phyloP scores from a whole-genome alignment of 2,329 filamentous ascomycete genomes.

The Pseudogymnoascus sp. region DNA sequence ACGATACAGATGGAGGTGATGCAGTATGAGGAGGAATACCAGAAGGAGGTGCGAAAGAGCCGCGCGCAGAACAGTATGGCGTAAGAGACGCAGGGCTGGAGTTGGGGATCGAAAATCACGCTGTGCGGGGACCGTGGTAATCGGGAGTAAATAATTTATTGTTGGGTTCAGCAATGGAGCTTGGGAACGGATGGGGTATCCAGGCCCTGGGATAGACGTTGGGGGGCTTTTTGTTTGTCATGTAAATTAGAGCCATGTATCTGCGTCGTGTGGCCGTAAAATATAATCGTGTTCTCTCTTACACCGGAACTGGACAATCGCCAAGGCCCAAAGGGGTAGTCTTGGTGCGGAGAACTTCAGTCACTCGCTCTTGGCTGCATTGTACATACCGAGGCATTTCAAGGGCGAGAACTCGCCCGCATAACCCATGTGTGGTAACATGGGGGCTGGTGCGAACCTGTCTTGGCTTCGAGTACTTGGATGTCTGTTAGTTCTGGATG shows the following conservation, averaged over 20 bases:
- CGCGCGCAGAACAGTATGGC: background rate
- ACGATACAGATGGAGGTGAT: slow-evolving; percentile 7
- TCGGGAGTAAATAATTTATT: background rate
- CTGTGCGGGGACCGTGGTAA: background rate
- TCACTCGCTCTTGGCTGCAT: background rate
- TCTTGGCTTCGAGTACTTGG: background rate
- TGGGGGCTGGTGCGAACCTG: background rate
- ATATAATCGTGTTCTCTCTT: background rate
- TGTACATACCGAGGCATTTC: background rate
- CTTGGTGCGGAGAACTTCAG: background rate
- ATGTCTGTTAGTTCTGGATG: background rate
- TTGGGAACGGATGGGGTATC: background rate
- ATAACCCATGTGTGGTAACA: background rate
- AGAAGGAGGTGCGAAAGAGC: background rate
- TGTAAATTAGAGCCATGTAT: background rate
- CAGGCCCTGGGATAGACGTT: background rate
- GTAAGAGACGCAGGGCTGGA: background rate
- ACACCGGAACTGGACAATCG: background rate
- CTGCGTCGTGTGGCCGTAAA: background rate
- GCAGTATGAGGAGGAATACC: background rate
- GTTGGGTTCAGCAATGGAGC: background rate
- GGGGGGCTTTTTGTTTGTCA: background rate
- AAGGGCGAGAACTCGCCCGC: background rate
- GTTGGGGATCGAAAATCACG: background rate
- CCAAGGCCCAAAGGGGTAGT: background rate